Evolutionary conservation across 495 filamentous ascomycete genomes (phyloP).

Genomic region (Sordaria brevicollis): DNA sequence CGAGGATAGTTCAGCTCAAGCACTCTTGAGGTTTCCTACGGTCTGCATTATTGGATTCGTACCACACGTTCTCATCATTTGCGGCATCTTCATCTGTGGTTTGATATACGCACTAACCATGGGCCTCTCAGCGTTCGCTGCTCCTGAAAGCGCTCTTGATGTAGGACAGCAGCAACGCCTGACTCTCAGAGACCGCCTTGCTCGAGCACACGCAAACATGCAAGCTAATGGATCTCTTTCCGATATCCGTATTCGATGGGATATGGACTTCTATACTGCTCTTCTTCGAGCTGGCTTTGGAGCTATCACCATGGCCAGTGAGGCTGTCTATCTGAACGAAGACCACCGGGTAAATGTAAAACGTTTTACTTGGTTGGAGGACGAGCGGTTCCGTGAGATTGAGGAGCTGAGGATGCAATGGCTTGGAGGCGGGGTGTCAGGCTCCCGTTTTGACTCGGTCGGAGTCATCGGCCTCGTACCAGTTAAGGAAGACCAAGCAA

Average conservation of each 20-base stretch:
- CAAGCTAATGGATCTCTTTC: conserved; percentile 81
- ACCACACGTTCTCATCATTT: conserved; percentile 74
- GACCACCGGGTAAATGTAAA: conserved; percentile 63
- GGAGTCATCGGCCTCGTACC: conserved; percentile 43
- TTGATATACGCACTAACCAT: conserved; percentile 70
- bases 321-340: conserved; percentile 93
- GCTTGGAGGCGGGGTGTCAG: conserved; percentile 32
- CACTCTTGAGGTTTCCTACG: conserved; percentile 70
- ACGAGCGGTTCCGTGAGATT: conserved; percentile 59
- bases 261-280: conserved; percentile 92
- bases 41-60: conserved; percentile 94
- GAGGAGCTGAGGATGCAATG: conserved; percentile 46
- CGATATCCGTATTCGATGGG: conserved; percentile 63
- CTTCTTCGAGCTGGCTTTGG: conserved; percentile 77
- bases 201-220: conserved; percentile 70
- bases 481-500: conserved; percentile 32
- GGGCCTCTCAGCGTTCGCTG: conserved; percentile 61
- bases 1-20: conserved; percentile 35
- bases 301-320: conserved; percentile 81
- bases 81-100: conserved; percentile 64
- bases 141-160: conserved; percentile 41
- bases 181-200: conserved; percentile 38
- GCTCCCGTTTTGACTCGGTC: conserved; percentile 34
- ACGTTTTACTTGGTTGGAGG: conserved; percentile 85
- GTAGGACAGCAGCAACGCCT: conserved; percentile 16